A percentile compares a stretch with the other conserved stretches of the same genome.
These are phyloP conservation scores for Acorus calamus DNA, from an alignment of 106 monocot species.

Conservation along the genomic window DNA sequence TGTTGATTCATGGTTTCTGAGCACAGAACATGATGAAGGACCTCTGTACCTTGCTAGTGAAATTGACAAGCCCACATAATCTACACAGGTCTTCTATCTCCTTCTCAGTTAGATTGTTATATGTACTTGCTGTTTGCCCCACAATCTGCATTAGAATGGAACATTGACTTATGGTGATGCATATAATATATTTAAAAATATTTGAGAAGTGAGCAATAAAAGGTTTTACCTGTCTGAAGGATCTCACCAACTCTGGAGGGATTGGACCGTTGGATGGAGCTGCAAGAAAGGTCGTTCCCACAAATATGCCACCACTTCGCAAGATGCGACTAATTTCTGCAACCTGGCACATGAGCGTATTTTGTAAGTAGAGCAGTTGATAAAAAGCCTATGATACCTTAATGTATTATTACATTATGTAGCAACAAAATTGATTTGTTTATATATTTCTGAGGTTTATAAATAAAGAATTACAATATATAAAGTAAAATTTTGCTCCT, in stretches of 20 bases:
- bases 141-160: conserved; percentile 27
- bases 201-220: too few relatives aligned
- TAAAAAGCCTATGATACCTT: too few relatives aligned
- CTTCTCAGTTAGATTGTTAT: conserved; percentile 58
- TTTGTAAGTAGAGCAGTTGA: too few relatives aligned
- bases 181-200: too few relatives aligned
- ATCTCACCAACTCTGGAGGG: conserved; percentile 29
- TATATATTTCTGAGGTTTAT: too few relatives aligned
- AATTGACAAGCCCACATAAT: conserved; percentile 83
- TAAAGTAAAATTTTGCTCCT: too few relatives aligned
- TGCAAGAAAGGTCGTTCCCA: conserved; percentile 78
- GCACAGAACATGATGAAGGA: conserved; percentile 98
- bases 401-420: too few relatives aligned
- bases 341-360: conserved; percentile 20
- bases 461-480: too few relatives aligned
- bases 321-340: conserved; percentile 91
- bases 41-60: conserved; percentile 54
- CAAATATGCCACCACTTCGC: conserved; percentile 86
- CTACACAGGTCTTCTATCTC: conserved; percentile 92
- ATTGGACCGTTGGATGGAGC: conserved; percentile 49
- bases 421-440: too few relatives aligned
- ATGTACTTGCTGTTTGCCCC: conserved; percentile 45
- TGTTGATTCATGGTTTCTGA: conserved; percentile 56
- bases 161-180: too few relatives aligned
- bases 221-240: conserved; percentile 38